Evolutionary conservation across 176 grass and related monocot genomes (phyloP).

Genomic region (Poa annua): DNA sequence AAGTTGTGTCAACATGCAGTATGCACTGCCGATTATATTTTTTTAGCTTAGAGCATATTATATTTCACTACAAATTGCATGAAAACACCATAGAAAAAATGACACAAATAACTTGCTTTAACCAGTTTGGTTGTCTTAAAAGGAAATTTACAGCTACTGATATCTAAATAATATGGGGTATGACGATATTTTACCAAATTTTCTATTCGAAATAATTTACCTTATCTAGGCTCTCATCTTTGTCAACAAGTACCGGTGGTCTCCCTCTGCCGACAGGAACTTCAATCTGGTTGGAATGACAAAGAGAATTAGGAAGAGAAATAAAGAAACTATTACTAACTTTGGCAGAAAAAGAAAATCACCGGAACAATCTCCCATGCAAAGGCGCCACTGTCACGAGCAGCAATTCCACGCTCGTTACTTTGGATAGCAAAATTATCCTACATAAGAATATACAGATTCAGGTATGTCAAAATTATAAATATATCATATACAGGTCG

Average conservation of each 20-base stretch:
- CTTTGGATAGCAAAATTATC: slow-evolving; percentile 94
- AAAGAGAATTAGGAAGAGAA: slow-evolving; percentile 36
- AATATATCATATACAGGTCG: neutral
- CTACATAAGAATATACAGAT: slow-evolving; percentile 49
- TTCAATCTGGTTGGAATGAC: slow-evolving; percentile 63
- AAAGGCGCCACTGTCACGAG: slow-evolving; percentile 83
- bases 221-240: slow-evolving; percentile 89
- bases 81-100: neutral
- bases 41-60: neutral
- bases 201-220: slow-evolving; percentile 45
- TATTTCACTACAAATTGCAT: neutral
- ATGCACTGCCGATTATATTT: neutral
- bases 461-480: slow-evolving; percentile 5
- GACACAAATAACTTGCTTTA: neutral
- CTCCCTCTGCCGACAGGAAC: slow-evolving; percentile 91
- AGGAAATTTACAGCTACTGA: neutral
- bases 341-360: slow-evolving; percentile 33
- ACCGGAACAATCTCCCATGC: slow-evolving; percentile 91
- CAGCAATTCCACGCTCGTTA: slow-evolving; percentile 92
- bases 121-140: neutral
- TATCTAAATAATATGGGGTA: neutral
- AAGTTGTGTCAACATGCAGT: neutral
- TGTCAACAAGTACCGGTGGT: slow-evolving; percentile 63
- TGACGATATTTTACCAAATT: neutral
- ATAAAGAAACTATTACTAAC: slow-evolving; percentile 12